Percentiles rank a stretch among this genome's conserved stretches.
phyloP scores from a whole-genome alignment of 2,329 filamentous ascomycete species.

The Neocatenulostroma microsporum region DNA sequence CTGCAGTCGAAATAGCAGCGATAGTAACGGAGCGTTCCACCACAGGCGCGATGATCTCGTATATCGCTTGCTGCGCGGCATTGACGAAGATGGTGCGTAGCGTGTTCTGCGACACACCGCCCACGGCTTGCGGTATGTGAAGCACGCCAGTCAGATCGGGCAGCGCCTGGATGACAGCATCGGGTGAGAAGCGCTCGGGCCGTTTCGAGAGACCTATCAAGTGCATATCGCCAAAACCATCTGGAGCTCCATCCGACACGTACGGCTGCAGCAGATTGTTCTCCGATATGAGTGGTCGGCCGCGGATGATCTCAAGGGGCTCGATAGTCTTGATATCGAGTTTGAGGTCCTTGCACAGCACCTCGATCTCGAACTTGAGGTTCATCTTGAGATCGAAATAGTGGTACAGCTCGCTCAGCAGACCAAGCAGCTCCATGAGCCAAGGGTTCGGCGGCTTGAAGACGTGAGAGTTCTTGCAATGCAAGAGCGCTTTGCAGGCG shows the following conservation, averaged over 20 bases:
- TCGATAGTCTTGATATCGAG: slow-evolving; percentile 91
- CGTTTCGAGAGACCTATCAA: slow-evolving; percentile 62
- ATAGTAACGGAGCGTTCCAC: slow-evolving; percentile 97
- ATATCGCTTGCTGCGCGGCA: slow-evolving; percentile 81
- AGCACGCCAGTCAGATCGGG: slow-evolving; percentile 76
- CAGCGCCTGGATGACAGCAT: slow-evolving; percentile 68
- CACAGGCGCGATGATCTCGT: slow-evolving; percentile 94
- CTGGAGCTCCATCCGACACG: slow-evolving; percentile 46
- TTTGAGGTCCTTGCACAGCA: slow-evolving; percentile 84
- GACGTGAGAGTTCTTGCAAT: slow-evolving; percentile 75
- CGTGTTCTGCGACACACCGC: slow-evolving; percentile 62
- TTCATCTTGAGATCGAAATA: slow-evolving; percentile 91
- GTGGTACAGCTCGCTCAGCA: slow-evolving; percentile 90
- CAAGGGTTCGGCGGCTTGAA: slow-evolving; percentile 95
- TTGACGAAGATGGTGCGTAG: slow-evolving; percentile 68
- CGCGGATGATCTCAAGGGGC: slow-evolving; percentile 75
- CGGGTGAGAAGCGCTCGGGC: slow-evolving; percentile 63
- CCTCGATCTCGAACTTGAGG: slow-evolving; percentile 97
- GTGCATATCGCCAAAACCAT: slow-evolving; percentile 70
- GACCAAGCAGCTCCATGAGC: slow-evolving; percentile 89
- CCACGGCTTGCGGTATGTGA: slow-evolving; percentile 67
- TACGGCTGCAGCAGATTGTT: slow-evolving; percentile 28
- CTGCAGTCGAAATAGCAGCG: slow-evolving; percentile 89
- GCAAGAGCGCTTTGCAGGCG: slow-evolving; percentile 88
- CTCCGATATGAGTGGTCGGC: slow-evolving; percentile 40